Base-by-base conservation (phyloP, 257 asterid genomes). In the Nicotiana undulata region DNA sequence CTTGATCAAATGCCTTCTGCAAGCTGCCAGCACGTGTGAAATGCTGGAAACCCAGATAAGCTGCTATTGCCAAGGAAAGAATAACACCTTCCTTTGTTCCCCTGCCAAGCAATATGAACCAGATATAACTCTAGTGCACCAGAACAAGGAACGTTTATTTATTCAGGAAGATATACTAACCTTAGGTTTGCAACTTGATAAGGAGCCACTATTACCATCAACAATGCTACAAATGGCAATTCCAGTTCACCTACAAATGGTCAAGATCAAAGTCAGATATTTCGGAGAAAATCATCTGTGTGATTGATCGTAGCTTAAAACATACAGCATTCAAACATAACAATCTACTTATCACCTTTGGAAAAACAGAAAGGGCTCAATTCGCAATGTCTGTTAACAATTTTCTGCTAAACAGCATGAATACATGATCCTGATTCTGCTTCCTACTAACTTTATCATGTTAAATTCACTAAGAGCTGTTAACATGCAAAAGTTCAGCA, bases 11-110 rank as follows among this genome's bases (percentile, higher is more conserved):
- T 59, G 97, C 92, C 84, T 83, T 92, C 58, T 82, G 85, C 87
- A 92, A 81, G 88, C 94, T 89, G 63, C 97, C 97, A 9, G 90
- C 90, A 83, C 95, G 86, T 26, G 90, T 58, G 72, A 86, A 95
- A 90, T 95, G 99, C 85, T 89, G 94, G 90, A 90, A 93, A 79
- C 97, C 98, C 82, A 95, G 88, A 91, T 91, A 95, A 85, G 91
- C 94, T 9, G 98, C 93, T 64, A 95, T 87, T 16, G 74, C 85
- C 90, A 92, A 84, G 58, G 98, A 87, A 44, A 95, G 77, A 84
- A 92, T 84, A 53, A 87, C 86, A 55, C 97, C 99, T 86, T 93
- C 99, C 85, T 95, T 85, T 32, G 86, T 89, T 84, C 98, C 97
- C 89, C 98, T 95, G 96, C 84, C 78, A 70, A 59, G 17, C 60